Conservation (phyloP, 441 rosid species). For the Pelargonium fulgidum region DNA sequence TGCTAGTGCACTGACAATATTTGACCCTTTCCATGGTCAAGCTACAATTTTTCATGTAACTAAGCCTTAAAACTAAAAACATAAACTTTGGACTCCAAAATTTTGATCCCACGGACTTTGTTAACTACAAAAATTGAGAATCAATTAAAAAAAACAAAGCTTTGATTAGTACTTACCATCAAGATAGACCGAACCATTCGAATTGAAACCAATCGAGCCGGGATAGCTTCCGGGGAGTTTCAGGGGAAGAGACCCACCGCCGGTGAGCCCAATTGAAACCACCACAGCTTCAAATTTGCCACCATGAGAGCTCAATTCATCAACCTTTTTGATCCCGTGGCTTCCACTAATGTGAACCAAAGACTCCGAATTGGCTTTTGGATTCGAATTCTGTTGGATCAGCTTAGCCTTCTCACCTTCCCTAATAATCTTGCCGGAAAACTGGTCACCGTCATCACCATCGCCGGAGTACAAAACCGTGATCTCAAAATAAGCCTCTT, state of each 20-base stretch:
- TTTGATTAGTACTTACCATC: slow-evolving; percentile 47
- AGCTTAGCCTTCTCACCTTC: slow-evolving; percentile 68
- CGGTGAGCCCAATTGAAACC: slow-evolving; percentile 58
- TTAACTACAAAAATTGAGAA: no score
- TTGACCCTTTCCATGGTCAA: no score
- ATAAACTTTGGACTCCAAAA: no score
- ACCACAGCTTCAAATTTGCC: slow-evolving; percentile 30
- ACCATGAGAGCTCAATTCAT: slow-evolving; percentile 36
- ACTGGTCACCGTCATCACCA: slow-evolving; percentile 16
- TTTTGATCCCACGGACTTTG: no score
- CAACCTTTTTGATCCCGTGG: slow-evolving; percentile 21
- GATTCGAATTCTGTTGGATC: slow-evolving; percentile 30
- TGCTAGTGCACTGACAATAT: no score
- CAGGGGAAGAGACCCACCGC: slow-evolving; percentile 45
- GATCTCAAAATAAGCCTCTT: slow-evolving; percentile 88
- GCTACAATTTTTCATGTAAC: no score
- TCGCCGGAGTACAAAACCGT: slow-evolving; percentile 38
- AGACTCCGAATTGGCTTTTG: slow-evolving; percentile 36
- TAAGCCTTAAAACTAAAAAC: no score
- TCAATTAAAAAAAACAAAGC: no score
- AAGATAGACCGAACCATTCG: slow-evolving; percentile 69
- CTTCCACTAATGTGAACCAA: slow-evolving; percentile 32
- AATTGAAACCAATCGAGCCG: slow-evolving; percentile 80
- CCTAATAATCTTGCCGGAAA: slow-evolving; percentile 18
- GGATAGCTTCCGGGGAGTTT: slow-evolving; percentile 70